Evolutionary conservation across 179 eudicot genomes (phyloP).

Genomic region (Gypsophila paniculata): DNA sequence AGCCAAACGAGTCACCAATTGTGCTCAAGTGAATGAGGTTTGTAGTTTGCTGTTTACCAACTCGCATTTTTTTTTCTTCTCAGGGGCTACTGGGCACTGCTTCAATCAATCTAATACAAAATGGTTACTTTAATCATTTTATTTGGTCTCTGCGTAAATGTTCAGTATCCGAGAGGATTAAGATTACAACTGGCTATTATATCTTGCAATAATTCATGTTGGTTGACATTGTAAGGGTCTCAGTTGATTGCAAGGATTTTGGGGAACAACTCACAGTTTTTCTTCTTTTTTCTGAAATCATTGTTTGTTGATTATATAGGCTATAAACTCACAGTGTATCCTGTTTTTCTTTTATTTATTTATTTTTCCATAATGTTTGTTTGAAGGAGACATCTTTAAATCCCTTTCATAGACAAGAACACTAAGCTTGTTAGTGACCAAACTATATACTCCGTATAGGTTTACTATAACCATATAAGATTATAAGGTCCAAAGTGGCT

Average conservation of each 20-base stretch:
- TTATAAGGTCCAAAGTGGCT: constrained; percentile 7
- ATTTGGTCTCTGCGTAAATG: neutral
- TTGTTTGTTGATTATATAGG: neutral
- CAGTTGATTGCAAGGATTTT: neutral
- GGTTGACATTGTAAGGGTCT: neutral
- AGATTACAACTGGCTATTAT: neutral
- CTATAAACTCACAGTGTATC: neutral
- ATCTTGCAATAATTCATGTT: neutral
- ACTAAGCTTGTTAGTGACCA: neutral
- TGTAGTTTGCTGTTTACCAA: constrained; percentile 17
- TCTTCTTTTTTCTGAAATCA: too few species aligned
- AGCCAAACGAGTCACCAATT: constrained; percentile 86
- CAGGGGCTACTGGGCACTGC: neutral
- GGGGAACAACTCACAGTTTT: neutral
- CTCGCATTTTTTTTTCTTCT: neutral
- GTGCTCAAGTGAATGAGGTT: constrained; percentile 98
- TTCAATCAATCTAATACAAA: neutral
- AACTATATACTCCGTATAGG: neutral
- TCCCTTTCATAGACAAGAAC: too few species aligned
- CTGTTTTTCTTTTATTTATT: neutral
- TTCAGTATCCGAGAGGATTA: neutral
- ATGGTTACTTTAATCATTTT: neutral
- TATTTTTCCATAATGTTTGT: neutral
- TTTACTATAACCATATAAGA: neutral
- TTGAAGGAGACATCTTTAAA: too few species aligned